phyloP scores from a whole-genome alignment of 148 eudicot species.

The Beta vulgaris region DNA sequence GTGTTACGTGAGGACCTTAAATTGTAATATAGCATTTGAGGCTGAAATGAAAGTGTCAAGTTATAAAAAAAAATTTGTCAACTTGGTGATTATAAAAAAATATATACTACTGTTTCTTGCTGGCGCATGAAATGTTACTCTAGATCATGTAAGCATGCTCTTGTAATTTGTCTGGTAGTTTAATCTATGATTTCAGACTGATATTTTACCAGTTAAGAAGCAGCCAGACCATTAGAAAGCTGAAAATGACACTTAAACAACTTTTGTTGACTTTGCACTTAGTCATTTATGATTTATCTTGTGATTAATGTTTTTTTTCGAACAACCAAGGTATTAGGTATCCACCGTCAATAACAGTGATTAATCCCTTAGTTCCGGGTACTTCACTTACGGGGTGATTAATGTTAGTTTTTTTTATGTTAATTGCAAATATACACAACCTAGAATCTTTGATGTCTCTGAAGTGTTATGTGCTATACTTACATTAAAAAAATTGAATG shows the following conservation, averaged over 20 bases:
- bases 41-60: not conserved
- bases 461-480: too few relatives aligned
- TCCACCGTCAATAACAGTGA: too few relatives aligned
- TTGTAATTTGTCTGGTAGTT: not conserved
- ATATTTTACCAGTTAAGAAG: not conserved
- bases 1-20: not conserved
- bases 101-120: not conserved
- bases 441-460: too few relatives aligned
- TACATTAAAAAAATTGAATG: too few relatives aligned
- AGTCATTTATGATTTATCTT: not conserved
- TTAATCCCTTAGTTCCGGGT: too few relatives aligned
- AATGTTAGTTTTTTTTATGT: too few relatives aligned
- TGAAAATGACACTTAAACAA: not conserved
- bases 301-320: not conserved
- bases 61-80: not conserved
- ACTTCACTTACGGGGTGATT: too few relatives aligned
- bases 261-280: not conserved
- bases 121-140: not conserved
- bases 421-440: too few relatives aligned
- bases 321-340: too few relatives aligned
- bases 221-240: not conserved
- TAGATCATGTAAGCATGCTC: constrained; percentile 10
- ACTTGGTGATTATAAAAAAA: not conserved
- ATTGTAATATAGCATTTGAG: too few relatives aligned
- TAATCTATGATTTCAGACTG: constrained; percentile 8